These are phyloP conservation scores for Dicorynia guianensis DNA, from an alignment of 306 rosid genomes.

Conservation along the genomic window DNA sequence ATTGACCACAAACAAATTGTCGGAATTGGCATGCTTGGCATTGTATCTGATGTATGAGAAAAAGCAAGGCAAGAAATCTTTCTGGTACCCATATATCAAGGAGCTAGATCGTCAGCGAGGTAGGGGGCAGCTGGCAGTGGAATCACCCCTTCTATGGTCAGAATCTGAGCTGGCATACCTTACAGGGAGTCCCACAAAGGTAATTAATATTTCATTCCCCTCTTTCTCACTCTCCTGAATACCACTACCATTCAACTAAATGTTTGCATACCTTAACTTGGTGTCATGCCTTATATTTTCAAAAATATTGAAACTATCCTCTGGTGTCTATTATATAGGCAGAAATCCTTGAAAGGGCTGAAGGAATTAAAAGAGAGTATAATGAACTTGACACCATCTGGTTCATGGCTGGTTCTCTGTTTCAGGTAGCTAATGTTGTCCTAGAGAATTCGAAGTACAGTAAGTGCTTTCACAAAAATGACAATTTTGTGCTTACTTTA, in stretches of 20 bases:
- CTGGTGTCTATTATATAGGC: constrained; percentile 60
- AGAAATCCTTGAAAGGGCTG: constrained; percentile 80
- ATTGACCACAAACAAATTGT: constrained; percentile 90
- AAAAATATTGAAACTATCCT: constrained; percentile 34
- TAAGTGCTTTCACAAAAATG: constrained; percentile 12
- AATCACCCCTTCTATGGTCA: constrained; percentile 95
- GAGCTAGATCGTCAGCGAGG: constrained; percentile 99
- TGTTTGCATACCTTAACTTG: constrained; percentile 25
- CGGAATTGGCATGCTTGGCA: constrained; percentile 98
- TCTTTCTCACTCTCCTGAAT: neutral
- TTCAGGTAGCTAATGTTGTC: constrained; percentile 68
- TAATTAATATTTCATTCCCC: constrained; percentile 28
- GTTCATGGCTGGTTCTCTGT: constrained; percentile 99
- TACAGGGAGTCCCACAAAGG: constrained; percentile 91
- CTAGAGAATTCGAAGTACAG: constrained; percentile 21
- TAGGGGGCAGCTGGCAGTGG: constrained; percentile 91
- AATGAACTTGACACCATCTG: constrained; percentile 97
- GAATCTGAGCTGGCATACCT: constrained; percentile 85
- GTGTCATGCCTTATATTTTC: constrained; percentile 37
- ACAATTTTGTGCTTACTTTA: constrained; percentile 36
- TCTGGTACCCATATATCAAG: constrained; percentile 90
- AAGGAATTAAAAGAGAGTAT: constrained; percentile 94
- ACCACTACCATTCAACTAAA: constrained; percentile 3
- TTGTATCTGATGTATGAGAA: constrained; percentile 98
- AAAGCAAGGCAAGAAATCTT: constrained; percentile 97